These are phyloP conservation scores for Tetracladium marchalianum DNA, from an alignment of 495 filamentous ascomycete species.

Conservation along the genomic window DNA sequence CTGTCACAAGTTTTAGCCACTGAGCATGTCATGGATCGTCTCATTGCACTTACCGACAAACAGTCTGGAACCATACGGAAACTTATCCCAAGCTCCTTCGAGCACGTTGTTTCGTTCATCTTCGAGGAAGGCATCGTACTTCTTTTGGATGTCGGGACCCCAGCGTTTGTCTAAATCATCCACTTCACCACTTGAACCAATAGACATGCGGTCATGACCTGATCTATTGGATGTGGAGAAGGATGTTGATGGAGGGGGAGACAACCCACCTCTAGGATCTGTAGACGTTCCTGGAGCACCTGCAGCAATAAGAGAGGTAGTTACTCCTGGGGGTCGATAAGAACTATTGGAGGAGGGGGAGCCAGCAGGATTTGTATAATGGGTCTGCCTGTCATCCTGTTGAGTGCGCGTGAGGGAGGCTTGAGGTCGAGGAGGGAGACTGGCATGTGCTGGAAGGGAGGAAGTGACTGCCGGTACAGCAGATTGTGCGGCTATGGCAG, in stretches of 20 bases:
- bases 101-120: slow-evolving; percentile 72
- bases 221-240: slow-evolving; percentile 27
- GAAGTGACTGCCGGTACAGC: slow-evolving; percentile 25
- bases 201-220: slow-evolving; percentile 8
- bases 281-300: slow-evolving; percentile 44
- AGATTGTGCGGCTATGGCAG: slow-evolving; percentile 19
- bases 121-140: slow-evolving; percentile 73
- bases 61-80: slow-evolving; percentile 73
- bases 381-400: slow-evolving; percentile 19
- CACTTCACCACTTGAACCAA: slow-evolving; percentile 8
- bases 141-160: slow-evolving; percentile 55
- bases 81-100: slow-evolving; percentile 90
- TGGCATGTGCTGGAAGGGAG: slow-evolving; percentile 28
- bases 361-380: slow-evolving; percentile 21
- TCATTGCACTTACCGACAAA: slow-evolving; percentile 72
- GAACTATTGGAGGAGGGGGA: slow-evolving; percentile 28
- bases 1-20: slow-evolving; percentile 33
- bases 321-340: slow-evolving; percentile 28
- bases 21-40: not conserved
- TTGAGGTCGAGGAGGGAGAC: slow-evolving; percentile 27
- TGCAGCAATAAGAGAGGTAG: slow-evolving; percentile 28
- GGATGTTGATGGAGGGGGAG: slow-evolving; percentile 48
- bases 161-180: slow-evolving; percentile 28
- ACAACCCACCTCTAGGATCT: slow-evolving; percentile 41
- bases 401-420: slow-evolving; percentile 36